These are phyloP conservation scores for Phoma sp. DNA, from an alignment of 2,329 filamentous ascomycete species.

Conservation along the genomic window DNA sequence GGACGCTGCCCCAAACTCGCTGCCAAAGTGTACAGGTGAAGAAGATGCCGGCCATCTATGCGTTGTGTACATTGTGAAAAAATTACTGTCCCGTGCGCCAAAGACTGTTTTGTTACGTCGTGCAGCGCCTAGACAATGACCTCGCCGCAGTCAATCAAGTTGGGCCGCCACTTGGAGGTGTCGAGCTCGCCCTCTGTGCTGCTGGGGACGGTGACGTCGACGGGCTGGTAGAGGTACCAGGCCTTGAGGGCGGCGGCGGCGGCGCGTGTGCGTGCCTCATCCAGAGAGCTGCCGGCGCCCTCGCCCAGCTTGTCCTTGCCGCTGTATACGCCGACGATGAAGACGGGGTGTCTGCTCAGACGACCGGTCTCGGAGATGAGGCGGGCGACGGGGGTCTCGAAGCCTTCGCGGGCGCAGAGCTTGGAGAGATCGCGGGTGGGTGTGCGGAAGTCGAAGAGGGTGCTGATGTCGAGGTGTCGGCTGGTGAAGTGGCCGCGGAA, in stretches of 20 bases:
- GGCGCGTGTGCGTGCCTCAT: conserved; percentile 78
- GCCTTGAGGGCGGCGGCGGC: conserved; percentile 85
- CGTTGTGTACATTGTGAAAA: not conserved
- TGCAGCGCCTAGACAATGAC: conserved; percentile 51
- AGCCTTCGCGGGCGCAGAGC: conserved; percentile 87
- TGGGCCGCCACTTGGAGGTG: conserved; percentile 58
- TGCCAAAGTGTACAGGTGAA: conserved; percentile 20
- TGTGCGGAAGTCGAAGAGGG: conserved; percentile 82
- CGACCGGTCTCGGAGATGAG: conserved; percentile 92
- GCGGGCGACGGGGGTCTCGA: conserved; percentile 84
- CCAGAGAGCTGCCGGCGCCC: conserved; percentile 78
- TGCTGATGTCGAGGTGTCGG: conserved; percentile 75
- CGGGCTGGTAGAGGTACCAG: conserved; percentile 95
- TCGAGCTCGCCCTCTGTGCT: conserved; percentile 50
- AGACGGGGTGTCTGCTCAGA: conserved; percentile 83
- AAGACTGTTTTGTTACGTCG: conserved; percentile 20
- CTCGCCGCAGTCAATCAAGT: conserved; percentile 64
- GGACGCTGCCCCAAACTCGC: no score
- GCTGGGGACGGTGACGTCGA: conserved; percentile 59
- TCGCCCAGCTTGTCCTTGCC: conserved; percentile 91
- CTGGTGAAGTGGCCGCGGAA: conserved; percentile 83
- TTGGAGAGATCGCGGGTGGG: conserved; percentile 83
- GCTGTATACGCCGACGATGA: conserved; percentile 91
- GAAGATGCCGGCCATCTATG: conserved; percentile 17
- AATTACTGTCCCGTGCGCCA: conserved; percentile 17